A percentile compares a stretch with the other conserved stretches of the same genome.
Conservation (phyloP, 2,329 filamentous ascomycete species). For the Colletotrichum scovillei region DNA sequence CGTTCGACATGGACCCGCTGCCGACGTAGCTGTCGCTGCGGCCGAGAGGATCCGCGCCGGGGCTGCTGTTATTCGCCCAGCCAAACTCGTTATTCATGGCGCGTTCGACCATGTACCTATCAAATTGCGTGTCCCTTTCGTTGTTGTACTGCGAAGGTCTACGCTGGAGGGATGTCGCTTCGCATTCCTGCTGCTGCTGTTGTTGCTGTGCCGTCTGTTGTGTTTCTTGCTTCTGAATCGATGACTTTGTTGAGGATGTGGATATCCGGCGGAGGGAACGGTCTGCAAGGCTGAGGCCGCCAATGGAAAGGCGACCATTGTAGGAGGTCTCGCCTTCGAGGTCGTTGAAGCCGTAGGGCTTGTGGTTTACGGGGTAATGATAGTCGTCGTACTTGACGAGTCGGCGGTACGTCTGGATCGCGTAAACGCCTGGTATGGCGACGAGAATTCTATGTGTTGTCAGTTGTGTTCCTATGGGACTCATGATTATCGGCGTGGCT, state of each 20-base stretch:
- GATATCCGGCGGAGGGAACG: conserved; percentile 36
- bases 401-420: conserved; percentile 59
- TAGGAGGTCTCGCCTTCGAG: conserved; percentile 37
- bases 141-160: conserved; percentile 39
- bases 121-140: conserved; percentile 43
- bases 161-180: conserved; percentile 6
- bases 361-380: conserved; percentile 60
- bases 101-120: conserved; percentile 44
- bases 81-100: conserved; percentile 48
- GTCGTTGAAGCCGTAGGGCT: conserved; percentile 57
- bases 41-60: conserved; percentile 29
- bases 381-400: conserved; percentile 63
- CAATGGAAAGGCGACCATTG: conserved; percentile 31
- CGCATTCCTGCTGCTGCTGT: not conserved
- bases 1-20: conserved; percentile 37
- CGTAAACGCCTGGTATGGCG: conserved; percentile 57
- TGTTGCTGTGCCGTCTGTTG: conserved; percentile 11
- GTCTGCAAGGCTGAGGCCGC: conserved; percentile 23
- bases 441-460: conserved; percentile 50
- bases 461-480: not conserved
- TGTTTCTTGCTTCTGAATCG: not conserved
- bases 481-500: conserved; percentile 37
- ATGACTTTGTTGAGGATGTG: conserved; percentile 28
- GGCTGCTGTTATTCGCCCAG: conserved; percentile 39
- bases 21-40: conserved; percentile 42